Percentiles rank a stretch among this genome's conserved stretches.
Conservation (phyloP, 495 filamentous ascomycete species). For the Daldinia decipiens region DNA sequence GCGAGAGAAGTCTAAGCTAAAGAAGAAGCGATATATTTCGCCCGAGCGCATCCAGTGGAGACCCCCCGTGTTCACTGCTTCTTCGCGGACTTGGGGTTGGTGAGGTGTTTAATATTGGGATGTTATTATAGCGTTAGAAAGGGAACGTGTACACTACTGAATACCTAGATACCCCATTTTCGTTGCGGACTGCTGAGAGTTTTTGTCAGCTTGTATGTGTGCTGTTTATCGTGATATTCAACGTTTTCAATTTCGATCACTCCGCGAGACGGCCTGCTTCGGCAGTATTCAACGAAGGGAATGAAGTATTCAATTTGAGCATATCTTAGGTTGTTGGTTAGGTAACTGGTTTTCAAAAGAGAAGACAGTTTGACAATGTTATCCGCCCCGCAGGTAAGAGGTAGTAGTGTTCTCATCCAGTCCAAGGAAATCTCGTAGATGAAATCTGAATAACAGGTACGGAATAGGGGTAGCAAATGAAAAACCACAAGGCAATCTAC, state of each 20-base stretch:
- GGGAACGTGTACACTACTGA: background rate
- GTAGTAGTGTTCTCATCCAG: background rate
- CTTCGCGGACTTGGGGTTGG: constrained; percentile 95
- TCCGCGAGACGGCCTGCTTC: background rate
- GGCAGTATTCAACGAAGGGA: background rate
- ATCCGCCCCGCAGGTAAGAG: background rate
- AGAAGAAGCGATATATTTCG: constrained; percentile 77
- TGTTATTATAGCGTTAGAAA: constrained; percentile 3
- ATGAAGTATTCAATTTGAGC: background rate
- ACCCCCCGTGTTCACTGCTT: constrained; percentile 92
- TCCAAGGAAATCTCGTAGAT: background rate
- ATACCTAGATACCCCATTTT: constrained; percentile 26
- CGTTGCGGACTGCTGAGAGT: background rate
- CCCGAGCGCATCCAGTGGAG: constrained; percentile 88
- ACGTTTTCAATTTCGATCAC: background rate
- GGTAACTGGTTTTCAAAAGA: background rate
- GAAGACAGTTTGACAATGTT: background rate
- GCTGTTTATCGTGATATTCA: background rate
- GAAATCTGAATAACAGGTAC: background rate
- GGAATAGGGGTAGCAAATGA: background rate
- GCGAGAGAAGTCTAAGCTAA: constrained; percentile 79
- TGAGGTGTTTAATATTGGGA: constrained; percentile 50
- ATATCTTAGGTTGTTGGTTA: background rate
- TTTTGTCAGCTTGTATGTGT: background rate
- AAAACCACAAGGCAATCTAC: background rate